Evolutionary conservation across 1,284 basidiomycete species (phyloP), one percentile per base, ranked within the genome.

Genomic region (Porogramme epimiltina): DNA sequence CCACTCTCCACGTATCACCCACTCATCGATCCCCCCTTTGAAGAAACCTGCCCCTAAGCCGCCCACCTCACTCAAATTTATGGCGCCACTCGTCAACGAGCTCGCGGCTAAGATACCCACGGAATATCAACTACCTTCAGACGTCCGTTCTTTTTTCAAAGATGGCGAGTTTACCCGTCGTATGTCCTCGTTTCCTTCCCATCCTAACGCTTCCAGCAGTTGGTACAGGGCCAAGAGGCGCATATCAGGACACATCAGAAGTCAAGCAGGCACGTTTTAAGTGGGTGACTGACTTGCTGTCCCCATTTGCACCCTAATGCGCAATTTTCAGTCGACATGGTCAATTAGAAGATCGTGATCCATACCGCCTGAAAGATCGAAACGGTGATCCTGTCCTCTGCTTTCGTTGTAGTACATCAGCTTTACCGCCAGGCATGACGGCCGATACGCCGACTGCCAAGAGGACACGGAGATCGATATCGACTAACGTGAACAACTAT

Each of bases 311-410:
- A 36, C 51, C 53, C 19, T 24, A 26, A 51, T 51, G 52, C 45
- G 60, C 52, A 40, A 49, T 44, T 45, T 55, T n/a, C 62, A 96
- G 94, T 68, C 92, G 93, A 34, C 87, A 89, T 65, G 94, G 93
- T 11, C 86, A 91, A 61, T 72, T 91, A 31, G 97, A 98, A 66
- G 93, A 95, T 53, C 88, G 95, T 36, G 97, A 99, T 70, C 86
- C 92, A 8, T 85, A 89, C 73, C 85, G 91, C 49, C 75, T 96
- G 44, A 91, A 89, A 66, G 95, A 98, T 70, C 84, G 87, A 61
- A 93, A 90, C 63, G 88, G 91, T 4, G 78, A 81, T 0, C 81
- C 88, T 1, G 84, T 98, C 9, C 75, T 95, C 28, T 99, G 96
- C 71, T 98, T 90, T 76, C 84, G 80, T 52, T 98, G 95, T 67